Conservation (phyloP, 2,329 filamentous ascomycete genomes). For the Cladosporium sp. region DNA sequence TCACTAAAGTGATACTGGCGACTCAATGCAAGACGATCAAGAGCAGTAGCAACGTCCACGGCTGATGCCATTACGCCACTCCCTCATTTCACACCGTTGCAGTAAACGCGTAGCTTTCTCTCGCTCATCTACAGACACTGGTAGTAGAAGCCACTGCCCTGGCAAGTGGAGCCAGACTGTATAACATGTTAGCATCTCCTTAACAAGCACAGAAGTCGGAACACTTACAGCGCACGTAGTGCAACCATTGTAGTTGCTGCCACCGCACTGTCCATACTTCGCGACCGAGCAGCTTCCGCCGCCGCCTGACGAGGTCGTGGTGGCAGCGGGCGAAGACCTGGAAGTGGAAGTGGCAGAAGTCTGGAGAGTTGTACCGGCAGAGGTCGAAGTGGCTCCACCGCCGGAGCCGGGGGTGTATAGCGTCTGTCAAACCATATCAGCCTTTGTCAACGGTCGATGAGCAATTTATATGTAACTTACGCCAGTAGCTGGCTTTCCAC, state of each 20-base stretch:
- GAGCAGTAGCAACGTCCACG: no score
- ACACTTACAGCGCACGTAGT: constrained; percentile 20
- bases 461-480: neutral
- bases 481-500: constrained; percentile 5
- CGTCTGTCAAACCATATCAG: neutral
- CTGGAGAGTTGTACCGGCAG: constrained; percentile 10
- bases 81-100: no score
- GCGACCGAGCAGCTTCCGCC: constrained; percentile 17
- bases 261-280: constrained; percentile 21
- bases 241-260: constrained; percentile 12
- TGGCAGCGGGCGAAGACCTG: constrained; percentile 4
- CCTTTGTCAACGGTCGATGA: neutral
- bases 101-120: neutral
- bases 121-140: constrained; percentile 18
- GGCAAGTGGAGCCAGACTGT: constrained; percentile 18
- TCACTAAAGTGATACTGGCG: neutral
- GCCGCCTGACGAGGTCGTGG: constrained; percentile 2
- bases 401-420: constrained; percentile 14
- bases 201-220: no score
- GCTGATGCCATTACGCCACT: no score
- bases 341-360: constrained; percentile 11
- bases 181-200: neutral
- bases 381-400: neutral
- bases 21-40: no score
- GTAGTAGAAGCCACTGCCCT: constrained; percentile 20